phyloP scores from a whole-genome alignment of 2,329 filamentous ascomycete genomes.

The Colletotrichum lupini region DNA sequence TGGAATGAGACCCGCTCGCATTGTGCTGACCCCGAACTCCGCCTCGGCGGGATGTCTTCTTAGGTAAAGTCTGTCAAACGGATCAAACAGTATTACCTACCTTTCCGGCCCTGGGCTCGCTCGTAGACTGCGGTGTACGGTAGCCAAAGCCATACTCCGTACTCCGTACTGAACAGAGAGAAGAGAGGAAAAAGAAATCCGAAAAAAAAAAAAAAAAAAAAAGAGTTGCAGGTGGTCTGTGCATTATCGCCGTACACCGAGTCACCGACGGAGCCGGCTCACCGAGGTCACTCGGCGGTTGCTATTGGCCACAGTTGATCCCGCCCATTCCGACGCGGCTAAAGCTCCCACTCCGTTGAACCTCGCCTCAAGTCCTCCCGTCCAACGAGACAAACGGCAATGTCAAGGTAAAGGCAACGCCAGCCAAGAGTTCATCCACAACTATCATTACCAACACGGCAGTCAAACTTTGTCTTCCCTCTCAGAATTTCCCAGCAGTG shows the following conservation, averaged over 20 bases:
- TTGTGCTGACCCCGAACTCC: conserved; percentile 19
- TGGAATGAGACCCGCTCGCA: conserved; percentile 9
- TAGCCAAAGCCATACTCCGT: too few relatives aligned
- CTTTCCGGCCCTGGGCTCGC: too few relatives aligned
- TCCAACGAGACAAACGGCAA: background rate
- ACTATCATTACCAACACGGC: background rate
- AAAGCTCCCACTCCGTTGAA: background rate
- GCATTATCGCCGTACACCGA: background rate
- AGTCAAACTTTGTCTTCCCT: background rate
- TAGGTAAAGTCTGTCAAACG: too few relatives aligned
- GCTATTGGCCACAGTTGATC: conserved; percentile 12
- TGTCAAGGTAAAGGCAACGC: background rate
- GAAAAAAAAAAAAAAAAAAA: background rate
- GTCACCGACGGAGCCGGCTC: background rate
- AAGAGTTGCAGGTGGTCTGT: background rate
- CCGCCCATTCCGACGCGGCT: conserved; percentile 17
- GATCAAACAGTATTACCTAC: too few relatives aligned
- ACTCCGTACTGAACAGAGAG: background rate
- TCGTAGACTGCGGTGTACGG: too few relatives aligned
- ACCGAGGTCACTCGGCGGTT: background rate
- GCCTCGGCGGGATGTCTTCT: conserved; percentile 1
- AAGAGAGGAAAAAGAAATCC: background rate
- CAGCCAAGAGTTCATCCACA: background rate
- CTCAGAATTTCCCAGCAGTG: background rate
- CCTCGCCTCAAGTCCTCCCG: background rate